Percentiles rank a stretch among this genome's conserved stretches.
Conservation (phyloP, 352 stramenopile species). For the Globisporangium takayamanum region DNA sequence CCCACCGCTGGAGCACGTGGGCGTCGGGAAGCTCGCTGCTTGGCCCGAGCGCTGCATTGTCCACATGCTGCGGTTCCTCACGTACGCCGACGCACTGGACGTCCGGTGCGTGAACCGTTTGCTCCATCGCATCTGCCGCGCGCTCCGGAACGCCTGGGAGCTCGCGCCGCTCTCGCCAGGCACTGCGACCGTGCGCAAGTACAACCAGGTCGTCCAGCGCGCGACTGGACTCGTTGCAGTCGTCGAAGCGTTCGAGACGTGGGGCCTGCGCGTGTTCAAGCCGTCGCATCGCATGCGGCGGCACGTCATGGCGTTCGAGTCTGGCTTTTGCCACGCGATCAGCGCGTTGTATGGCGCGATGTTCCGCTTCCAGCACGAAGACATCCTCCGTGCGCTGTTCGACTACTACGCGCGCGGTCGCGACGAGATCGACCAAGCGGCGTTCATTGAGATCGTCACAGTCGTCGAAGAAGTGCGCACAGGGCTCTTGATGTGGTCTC, state of each 20-base stretch:
- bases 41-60: constrained; percentile 22
- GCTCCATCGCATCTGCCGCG: constrained; percentile 30
- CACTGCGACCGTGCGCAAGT: constrained; percentile 19
- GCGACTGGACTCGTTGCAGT: constrained; percentile 42
- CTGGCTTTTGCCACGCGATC: constrained; percentile 42
- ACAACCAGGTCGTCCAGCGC: constrained; percentile 25
- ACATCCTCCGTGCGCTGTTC: constrained; percentile 34
- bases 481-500: constrained; percentile 35
- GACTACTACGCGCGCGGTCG: constrained; percentile 17
- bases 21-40: constrained; percentile 20
- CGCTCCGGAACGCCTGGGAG: constrained; percentile 44
- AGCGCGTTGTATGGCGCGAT: constrained; percentile 41
- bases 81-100: constrained; percentile 39
- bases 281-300: constrained; percentile 29
- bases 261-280: constrained; percentile 44
- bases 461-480: constrained; percentile 45
- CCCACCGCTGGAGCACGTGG: constrained; percentile 18
- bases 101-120: constrained; percentile 32
- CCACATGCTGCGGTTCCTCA: constrained; percentile 30
- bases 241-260: constrained; percentile 49
- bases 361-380: constrained; percentile 51
- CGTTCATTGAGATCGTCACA: constrained; percentile 59
- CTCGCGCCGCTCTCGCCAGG: constrained; percentile 36
- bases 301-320: constrained; percentile 53
- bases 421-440: constrained; percentile 31